phyloP scores from a whole-genome alignment of 495 filamentous ascomycete species.

The Cercophora newfieldiana region DNA sequence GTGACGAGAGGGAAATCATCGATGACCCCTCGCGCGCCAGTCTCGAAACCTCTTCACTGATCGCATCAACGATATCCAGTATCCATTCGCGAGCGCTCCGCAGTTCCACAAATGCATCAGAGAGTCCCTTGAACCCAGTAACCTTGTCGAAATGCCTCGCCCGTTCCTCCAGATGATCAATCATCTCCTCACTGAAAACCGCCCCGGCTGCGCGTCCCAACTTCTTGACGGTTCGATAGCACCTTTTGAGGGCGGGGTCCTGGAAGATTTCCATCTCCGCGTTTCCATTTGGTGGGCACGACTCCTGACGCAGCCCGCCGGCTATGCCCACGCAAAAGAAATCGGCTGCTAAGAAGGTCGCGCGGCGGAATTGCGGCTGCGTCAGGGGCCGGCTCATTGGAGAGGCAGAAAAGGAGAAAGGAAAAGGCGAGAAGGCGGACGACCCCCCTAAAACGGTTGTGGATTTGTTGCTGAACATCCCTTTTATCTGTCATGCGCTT shows the following conservation, averaged over 20 bases:
- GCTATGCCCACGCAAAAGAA: not conserved
- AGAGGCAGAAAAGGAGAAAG: not conserved
- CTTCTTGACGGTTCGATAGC: not conserved
- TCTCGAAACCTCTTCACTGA: not conserved
- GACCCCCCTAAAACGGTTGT: no score
- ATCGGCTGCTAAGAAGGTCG: not conserved
- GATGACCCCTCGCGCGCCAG: not conserved
- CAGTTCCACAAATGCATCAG: not conserved
- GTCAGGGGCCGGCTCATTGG: not conserved
- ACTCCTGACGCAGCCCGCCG: not conserved
- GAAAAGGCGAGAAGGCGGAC: not conserved
- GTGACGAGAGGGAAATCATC: no score
- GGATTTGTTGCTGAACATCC: no score
- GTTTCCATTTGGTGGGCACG: not conserved
- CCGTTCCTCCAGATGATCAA: not conserved
- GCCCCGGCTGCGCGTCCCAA: not conserved
- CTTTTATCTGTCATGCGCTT: no score
- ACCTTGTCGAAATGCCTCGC: not conserved
- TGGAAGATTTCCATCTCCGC: not conserved
- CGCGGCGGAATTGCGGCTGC: not conserved
- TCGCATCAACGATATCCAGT: not conserved
- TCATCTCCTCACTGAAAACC: not conserved
- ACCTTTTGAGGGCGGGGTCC: not conserved
- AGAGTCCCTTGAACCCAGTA: not conserved
- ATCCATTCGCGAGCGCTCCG: not conserved